Evolutionary conservation across 345 rosid genomes (phyloP).

Genomic region (thale cress (Arabidopsis thaliana)): TAIR10.1 NC_003070.9:2500501-2501000

Average conservation of each 20-base stretch:
- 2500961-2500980: too few relatives aligned
- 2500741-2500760: constrained; percentile 95
- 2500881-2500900: not conserved
- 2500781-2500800: constrained; percentile 73
- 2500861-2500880: constrained; percentile 1
- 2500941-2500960: too few relatives aligned
- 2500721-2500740: constrained; percentile 95
- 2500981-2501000: too few relatives aligned
- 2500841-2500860: constrained; percentile 14
- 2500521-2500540: constrained; percentile 37
- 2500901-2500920: not conserved
- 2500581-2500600: constrained; percentile 63
- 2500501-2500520: constrained; percentile 52
- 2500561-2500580: constrained; percentile 17
- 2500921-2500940: not conserved
- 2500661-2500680: constrained; percentile 92
- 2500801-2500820: constrained; percentile 81
- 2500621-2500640: constrained; percentile 50
- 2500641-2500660: constrained; percentile 35
- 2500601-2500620: constrained; percentile 71
- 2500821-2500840: constrained; percentile 39
- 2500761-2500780: constrained; percentile 82
- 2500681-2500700: constrained; percentile 83
- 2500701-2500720: constrained; percentile 77
- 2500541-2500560: constrained; percentile 45